Evolutionary conservation across 2,329 filamentous ascomycete genomes (phyloP).

Genomic region (Claviceps capensis): DNA sequence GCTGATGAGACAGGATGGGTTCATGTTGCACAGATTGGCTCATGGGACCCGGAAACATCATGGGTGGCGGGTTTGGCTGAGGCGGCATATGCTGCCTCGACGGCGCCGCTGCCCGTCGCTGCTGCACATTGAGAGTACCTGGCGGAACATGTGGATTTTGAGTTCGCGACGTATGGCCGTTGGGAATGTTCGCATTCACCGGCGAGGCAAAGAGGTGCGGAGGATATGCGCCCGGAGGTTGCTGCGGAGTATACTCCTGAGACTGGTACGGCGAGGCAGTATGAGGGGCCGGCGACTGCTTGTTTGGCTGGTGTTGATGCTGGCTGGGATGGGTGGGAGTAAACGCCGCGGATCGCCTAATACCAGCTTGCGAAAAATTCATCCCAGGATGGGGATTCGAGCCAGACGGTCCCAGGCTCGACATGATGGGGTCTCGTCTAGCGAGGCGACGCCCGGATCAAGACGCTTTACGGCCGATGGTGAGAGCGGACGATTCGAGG

Average conservation of each 20-base stretch:
- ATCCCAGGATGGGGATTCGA: conserved; percentile 40
- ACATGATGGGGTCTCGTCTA: conserved; percentile 23
- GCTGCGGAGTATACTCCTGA: conserved; percentile 39
- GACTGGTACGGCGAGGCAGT: conserved; percentile 41
- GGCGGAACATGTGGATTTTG: conserved; percentile 33
- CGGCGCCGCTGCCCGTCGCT: conserved; percentile 27
- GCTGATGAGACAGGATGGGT: conserved; percentile 29
- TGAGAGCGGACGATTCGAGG: neutral
- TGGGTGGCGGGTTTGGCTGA: conserved; percentile 22
- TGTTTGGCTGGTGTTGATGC: conserved; percentile 37
- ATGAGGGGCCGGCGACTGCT: conserved; percentile 41
- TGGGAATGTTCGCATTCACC: conserved; percentile 33
- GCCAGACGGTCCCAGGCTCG: conserved; percentile 34
- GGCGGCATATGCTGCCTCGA: conserved; percentile 32
- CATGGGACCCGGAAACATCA: conserved; percentile 24
- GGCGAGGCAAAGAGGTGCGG: conserved; percentile 40
- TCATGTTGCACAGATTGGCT: conserved; percentile 29
- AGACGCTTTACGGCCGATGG: neutral
- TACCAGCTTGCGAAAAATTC: conserved; percentile 35
- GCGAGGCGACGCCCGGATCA: neutral
- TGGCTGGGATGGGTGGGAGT: conserved; percentile 34
- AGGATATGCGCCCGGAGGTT: conserved; percentile 32
- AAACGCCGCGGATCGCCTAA: conserved; percentile 32
- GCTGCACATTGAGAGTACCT: conserved; percentile 31
- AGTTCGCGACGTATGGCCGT: conserved; percentile 27